phyloP scores from a whole-genome alignment of 768 basidiomycete genomes.

The Mycena maculata region DNA sequence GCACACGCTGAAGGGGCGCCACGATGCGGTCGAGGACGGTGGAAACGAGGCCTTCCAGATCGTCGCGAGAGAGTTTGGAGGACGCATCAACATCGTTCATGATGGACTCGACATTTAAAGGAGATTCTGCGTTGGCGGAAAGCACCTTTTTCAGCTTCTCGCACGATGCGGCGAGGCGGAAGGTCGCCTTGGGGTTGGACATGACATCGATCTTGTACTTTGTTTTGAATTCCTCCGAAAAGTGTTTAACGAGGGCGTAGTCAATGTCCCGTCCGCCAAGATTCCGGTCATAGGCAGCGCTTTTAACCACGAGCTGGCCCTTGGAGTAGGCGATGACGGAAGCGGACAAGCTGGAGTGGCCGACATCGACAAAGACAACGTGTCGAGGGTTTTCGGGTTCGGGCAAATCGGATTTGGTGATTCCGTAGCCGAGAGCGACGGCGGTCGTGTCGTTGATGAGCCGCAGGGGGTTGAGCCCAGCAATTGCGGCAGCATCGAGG shows the following conservation, averaged over 20 bases:
- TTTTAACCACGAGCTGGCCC: constrained; percentile 88
- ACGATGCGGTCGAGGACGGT: constrained; percentile 82
- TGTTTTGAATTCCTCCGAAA: constrained; percentile 90
- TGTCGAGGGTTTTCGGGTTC: constrained; percentile 82
- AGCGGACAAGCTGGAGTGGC: constrained; percentile 91
- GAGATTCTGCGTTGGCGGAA: constrained; percentile 91
- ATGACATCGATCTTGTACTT: constrained; percentile 99
- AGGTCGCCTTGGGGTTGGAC: constrained; percentile 89
- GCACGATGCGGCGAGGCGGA: constrained; percentile 89
- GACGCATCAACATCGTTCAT: constrained; percentile 96
- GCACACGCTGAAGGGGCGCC: constrained; percentile 79
- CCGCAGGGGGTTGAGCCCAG: constrained; percentile 90
- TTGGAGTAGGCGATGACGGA: constrained; percentile 94
- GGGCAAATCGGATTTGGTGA: constrained; percentile 98
- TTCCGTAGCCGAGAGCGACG: constrained; percentile 95
- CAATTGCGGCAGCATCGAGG: constrained; percentile 90
- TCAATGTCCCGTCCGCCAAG: constrained; percentile 98
- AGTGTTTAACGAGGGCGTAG: constrained; percentile 88
- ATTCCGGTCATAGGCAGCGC: constrained; percentile 91
- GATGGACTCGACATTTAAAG: constrained; percentile 94
- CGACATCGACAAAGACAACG: constrained; percentile 95
- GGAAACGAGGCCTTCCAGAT: constrained; percentile 82
- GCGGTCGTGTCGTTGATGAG: constrained; percentile 98
- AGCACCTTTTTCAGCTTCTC: constrained; percentile 97
- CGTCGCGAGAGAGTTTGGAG: constrained; percentile 85